Base-by-base conservation (phyloP, 2,329 filamentous ascomycete species). In the Teratosphaeria nubilosa region DNA sequence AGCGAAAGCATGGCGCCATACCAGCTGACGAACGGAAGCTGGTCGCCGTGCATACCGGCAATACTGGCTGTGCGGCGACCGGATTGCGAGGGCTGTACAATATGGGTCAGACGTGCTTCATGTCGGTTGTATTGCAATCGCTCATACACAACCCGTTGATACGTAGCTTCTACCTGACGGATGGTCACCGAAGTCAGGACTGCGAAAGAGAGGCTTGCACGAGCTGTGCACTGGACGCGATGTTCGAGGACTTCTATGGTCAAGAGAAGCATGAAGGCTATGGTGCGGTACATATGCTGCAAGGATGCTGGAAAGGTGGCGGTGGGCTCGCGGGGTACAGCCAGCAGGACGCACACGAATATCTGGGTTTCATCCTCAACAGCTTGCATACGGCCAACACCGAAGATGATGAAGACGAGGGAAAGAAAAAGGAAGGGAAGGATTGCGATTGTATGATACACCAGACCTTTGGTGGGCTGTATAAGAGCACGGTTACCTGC, bases 101-200 rank as follows among this genome's bases (percentile, higher is more conserved):
- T 69, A 92, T 96, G 72, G 94, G 92, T n/a, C 91, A 95, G 59
- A 97, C 94, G 11, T 99, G 92, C 77, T 99, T 96, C 74, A 92
- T 97, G 81, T 95, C 94, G 66, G 92, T 96, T 31, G 91, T 97
- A 53, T 80, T 99, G 16, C 94, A 97, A 73, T 91, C 88, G 58
- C 85, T 99, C 66, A 82, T 97, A 57, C 92, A 96, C 76, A 96
- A 97, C 69, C 92, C 92, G 0, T 81, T 96, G 51, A 82, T 99
- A 31, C 86, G 90, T 60, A 91, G 92, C 66, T 97, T 90, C 73
- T 97, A 96, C 72, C 85, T 99, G 5, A 86, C 88, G 48, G 91
- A 96, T 70, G 90, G 91, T 0, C 92, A 99, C 73, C 86, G 87
- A 66, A 86, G 84, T 58, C 82, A 80, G 65, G 87, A 90, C 24